Conservation (phyloP, 495 filamentous ascomycete species). For the Jackrogersella multiformis region DNA sequence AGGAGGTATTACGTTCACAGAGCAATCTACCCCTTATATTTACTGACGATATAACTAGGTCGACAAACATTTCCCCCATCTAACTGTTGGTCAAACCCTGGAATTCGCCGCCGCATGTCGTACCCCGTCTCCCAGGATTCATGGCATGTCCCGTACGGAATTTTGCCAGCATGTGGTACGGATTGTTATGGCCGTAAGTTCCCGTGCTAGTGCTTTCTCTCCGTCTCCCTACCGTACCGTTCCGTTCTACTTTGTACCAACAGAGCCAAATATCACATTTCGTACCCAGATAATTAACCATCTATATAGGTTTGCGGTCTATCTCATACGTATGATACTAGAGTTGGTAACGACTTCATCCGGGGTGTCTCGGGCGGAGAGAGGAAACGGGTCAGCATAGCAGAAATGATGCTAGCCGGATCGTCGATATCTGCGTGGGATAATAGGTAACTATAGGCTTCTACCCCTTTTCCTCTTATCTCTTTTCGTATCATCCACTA, state of each 20-base stretch:
- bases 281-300: background rate
- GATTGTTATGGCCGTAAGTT: slow-evolving; percentile 14
- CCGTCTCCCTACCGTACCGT: background rate
- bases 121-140: slow-evolving; percentile 2
- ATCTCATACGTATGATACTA: slow-evolving; percentile 14
- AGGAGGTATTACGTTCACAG: background rate
- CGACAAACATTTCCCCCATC: slow-evolving; percentile 16
- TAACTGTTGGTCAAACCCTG: slow-evolving; percentile 2
- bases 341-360: slow-evolving; percentile 13
- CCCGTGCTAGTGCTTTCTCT: background rate
- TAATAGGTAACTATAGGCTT: background rate
- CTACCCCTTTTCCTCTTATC: background rate
- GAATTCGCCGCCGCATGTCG: slow-evolving; percentile 10
- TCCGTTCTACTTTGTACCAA: background rate
- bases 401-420: slow-evolving; percentile 12
- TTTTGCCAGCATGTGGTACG: background rate
- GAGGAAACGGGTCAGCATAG: slow-evolving; percentile 14
- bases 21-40: background rate
- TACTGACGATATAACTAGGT: background rate
- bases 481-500: background rate
- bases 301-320: background rate
- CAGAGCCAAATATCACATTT: background rate
- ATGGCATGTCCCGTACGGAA: slow-evolving; percentile 5
- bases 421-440: slow-evolving; percentile 9
- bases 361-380: slow-evolving; percentile 13